Evolutionary conservation across 306 rosid species (phyloP).

Genomic region (Fragaria vesca): DNA sequence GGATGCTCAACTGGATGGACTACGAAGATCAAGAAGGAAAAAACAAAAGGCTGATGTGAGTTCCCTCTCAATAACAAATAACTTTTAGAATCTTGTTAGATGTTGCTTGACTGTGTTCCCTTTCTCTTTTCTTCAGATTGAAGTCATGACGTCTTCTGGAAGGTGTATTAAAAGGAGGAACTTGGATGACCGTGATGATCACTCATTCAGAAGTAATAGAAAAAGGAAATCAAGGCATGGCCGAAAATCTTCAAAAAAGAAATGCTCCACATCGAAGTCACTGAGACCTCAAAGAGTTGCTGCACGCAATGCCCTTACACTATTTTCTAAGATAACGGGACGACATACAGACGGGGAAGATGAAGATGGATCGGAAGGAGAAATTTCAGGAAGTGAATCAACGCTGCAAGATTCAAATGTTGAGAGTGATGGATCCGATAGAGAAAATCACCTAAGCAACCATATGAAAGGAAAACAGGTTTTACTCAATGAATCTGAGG

Average conservation of each 20-base stretch:
- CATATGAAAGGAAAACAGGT: conserved; percentile 72
- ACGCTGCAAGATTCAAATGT: conserved; percentile 54
- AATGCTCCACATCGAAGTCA: conserved; percentile 66
- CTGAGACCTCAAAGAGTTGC: conserved; percentile 96
- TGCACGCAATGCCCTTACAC: conserved; percentile 82
- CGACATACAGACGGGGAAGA: conserved; percentile 73
- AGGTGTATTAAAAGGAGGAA: conserved; percentile 93
- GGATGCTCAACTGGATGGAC: conserved; percentile 51
- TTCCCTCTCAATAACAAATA: conserved; percentile 21
- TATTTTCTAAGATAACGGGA: conserved; percentile 82
- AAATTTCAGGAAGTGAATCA: conserved; percentile 83
- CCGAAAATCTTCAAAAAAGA: conserved; percentile 55
- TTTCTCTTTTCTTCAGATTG: conserved; percentile 49
- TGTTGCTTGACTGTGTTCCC: conserved; percentile 27
- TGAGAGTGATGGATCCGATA: conserved; percentile 79
- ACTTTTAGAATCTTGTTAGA: background rate
- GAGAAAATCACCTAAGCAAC: conserved; percentile 47
- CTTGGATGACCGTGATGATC: conserved; percentile 75
- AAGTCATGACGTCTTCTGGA: conserved; percentile 90
- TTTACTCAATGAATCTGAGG: conserved; percentile 47
- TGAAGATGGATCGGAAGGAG: conserved; percentile 65
- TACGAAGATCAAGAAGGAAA: conserved; percentile 81
- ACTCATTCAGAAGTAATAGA: conserved; percentile 41
- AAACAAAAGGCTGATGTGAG: conserved; percentile 79
- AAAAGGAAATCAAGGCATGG: conserved; percentile 59